Evolutionary conservation across 1,284 basidiomycete genomes (phyloP).

Genomic region (Tilletia caries): DNA sequence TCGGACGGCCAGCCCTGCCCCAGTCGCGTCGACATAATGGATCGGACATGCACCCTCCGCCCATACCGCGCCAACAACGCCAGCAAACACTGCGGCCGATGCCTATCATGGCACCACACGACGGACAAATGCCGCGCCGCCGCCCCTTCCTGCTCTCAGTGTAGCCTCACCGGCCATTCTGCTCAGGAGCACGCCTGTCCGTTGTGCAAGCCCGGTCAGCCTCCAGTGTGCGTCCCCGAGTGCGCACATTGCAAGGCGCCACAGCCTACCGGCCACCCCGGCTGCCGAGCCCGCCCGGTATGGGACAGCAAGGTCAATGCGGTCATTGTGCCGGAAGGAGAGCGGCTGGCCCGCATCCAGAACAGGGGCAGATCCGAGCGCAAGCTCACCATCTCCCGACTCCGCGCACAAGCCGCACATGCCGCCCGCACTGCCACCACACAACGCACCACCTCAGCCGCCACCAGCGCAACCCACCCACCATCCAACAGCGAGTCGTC

Average conservation of each 20-base stretch:
- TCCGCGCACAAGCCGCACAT: neutral
- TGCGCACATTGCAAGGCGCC: constrained; percentile 4
- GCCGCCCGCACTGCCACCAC: too few relatives aligned
- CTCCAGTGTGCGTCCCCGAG: neutral
- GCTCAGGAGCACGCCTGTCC: neutral
- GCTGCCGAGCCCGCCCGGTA: neutral
- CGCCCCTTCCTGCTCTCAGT: neutral
- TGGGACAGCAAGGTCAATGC: neutral
- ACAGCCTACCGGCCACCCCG: neutral
- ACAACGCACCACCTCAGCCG: too few relatives aligned
- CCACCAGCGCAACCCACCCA: too few relatives aligned
- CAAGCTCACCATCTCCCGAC: neutral
- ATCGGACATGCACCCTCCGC: neutral
- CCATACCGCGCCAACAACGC: neutral
- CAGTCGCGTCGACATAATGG: neutral
- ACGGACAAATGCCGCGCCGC: neutral
- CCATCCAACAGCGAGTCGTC: too few relatives aligned
- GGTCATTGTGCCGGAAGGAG: constrained; percentile 4
- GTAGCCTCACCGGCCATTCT: neutral
- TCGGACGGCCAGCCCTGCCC: neutral
- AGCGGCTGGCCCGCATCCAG: neutral
- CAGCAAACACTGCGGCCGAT: neutral
- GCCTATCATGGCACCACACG: constrained; percentile 8
- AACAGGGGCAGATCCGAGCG: neutral
- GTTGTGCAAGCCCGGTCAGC: neutral